Base-by-base conservation (phyloP, 2,329 filamentous ascomycete species). In the Cladophialophora exuberans region DNA sequence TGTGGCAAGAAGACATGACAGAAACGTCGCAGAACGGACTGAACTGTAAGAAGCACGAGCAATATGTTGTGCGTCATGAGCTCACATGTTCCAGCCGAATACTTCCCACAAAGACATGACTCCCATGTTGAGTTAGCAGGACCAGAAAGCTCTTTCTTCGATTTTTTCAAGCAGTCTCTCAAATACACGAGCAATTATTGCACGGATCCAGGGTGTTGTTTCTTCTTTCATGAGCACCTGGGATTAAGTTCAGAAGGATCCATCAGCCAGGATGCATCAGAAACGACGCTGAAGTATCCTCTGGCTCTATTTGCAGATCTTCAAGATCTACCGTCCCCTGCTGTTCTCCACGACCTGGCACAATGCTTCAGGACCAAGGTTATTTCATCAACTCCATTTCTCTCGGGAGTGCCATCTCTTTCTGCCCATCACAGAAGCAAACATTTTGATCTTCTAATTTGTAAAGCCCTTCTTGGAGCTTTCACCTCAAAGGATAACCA, bases 81-180 rank as follows among this genome's bases (percentile, higher is more conserved):
- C 28, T 31, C 7, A 31, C 28, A 6, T 7, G 28, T 7, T 31
- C n/a, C n/a, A 31, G 28, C 28, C 7, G 36, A 41, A 6, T 41
- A 41, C 18, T 20, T 18, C 22, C 36, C 17, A 18, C n/a, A 20
- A 10, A n/a, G 15, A 6, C 18, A 23, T 6, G 45, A 49, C 13
- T 38, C 45, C 2, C n/a, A 11, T 15, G 10, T 49, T 1, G 45
- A 20, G 25, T 38, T 39, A 10, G 30, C 13, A 9, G 17, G 33
- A n/a, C 51, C 51, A 7, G 51, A 54, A 11, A 13, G 18, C 7
- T 38, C 51, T 13, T 54, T 54, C 22, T 18, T 54, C 3, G 42
- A 47, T 1, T 46, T 46, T 22, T 54, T 46, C 42, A 54, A 47
- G 22, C 51, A 54, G 35, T 38, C 51, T 41, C 42, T 54, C 15